A percentile compares a stretch with the other conserved stretches of the same genome.
phyloP scores from a whole-genome alignment of 805 yeast genomes.

The Maudiozyma saulgeensis region DNA sequence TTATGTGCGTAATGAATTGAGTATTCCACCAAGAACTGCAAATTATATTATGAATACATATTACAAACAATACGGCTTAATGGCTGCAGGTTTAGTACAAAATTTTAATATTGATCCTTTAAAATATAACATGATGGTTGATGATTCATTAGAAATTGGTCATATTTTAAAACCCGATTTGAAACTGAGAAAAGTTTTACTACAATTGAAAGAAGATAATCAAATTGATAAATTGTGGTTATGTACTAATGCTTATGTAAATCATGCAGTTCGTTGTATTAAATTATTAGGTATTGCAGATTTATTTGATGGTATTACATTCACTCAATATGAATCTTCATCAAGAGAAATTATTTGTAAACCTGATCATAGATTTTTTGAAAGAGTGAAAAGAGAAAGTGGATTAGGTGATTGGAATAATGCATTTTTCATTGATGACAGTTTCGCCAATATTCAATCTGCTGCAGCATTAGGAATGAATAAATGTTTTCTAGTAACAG shows the following conservation, averaged over 20 bases:
- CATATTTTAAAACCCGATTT: slow-evolving; percentile 53
- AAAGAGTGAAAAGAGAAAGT: slow-evolving; percentile 52
- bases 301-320: slow-evolving; percentile 84
- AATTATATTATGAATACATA: slow-evolving; percentile 55
- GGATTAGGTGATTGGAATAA: slow-evolving; percentile 32
- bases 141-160: slow-evolving; percentile 80
- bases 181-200: slow-evolving; percentile 41
- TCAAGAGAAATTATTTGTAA: slow-evolving; percentile 66
- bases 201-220: slow-evolving; percentile 31
- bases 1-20: slow-evolving; percentile 56
- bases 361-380: slow-evolving; percentile 66
- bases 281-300: slow-evolving; percentile 77
- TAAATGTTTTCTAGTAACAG: slow-evolving; percentile 61
- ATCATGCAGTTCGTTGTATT: slow-evolving; percentile 74
- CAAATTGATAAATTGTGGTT: slow-evolving; percentile 74
- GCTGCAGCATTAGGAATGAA: slow-evolving; percentile 67
- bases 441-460: slow-evolving; percentile 65
- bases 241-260: slow-evolving; percentile 85
- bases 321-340: slow-evolving; percentile 62
- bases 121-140: slow-evolving; percentile 77
- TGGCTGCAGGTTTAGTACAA: slow-evolving; percentile 71
- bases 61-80: slow-evolving; percentile 78
- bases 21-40: slow-evolving; percentile 61
- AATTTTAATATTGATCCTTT: slow-evolving; percentile 65
- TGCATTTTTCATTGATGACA: slow-evolving; percentile 79